Conservation (phyloP, 2,329 filamentous ascomycete species). For the Tolypocladium pustulatum region DNA sequence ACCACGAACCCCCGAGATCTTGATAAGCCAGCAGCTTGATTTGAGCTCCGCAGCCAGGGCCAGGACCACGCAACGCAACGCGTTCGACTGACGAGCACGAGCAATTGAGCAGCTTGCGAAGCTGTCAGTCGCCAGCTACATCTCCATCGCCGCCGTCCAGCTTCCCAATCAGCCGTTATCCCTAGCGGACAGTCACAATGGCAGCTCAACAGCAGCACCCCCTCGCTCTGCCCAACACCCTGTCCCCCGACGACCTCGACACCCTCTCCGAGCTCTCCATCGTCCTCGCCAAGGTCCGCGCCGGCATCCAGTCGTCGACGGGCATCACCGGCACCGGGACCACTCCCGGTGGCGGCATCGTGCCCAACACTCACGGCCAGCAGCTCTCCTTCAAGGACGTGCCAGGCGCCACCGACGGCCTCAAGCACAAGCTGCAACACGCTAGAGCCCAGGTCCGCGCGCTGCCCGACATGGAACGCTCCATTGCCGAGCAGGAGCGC, state of each 20-base stretch:
- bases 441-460: slow-evolving; percentile 56
- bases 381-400: slow-evolving; percentile 59
- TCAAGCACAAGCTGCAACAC: slow-evolving; percentile 76
- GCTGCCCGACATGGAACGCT: slow-evolving; percentile 61
- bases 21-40: background rate
- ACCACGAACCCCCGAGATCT: background rate
- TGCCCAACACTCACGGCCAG: slow-evolving; percentile 21
- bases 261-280: slow-evolving; percentile 71
- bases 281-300: slow-evolving; percentile 64
- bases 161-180: background rate
- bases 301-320: slow-evolving; percentile 29
- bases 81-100: background rate
- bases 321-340: slow-evolving; percentile 28
- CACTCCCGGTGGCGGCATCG: slow-evolving; percentile 20
- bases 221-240: slow-evolving; percentile 48
- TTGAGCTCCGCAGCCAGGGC: background rate
- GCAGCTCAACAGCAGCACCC: slow-evolving; percentile 22
- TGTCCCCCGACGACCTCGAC: slow-evolving; percentile 76
- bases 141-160: background rate
- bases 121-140: background rate
- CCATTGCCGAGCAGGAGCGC: slow-evolving; percentile 55
- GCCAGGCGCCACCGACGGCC: slow-evolving; percentile 61
- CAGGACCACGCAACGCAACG: background rate
- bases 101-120: background rate
- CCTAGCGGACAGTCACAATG: background rate